Percentiles rank a stretch among this genome's conserved stretches.
phyloP scores from a whole-genome alignment of 1,139 yeast species.

The Chernovozyma sophiae-reginae region DNA sequence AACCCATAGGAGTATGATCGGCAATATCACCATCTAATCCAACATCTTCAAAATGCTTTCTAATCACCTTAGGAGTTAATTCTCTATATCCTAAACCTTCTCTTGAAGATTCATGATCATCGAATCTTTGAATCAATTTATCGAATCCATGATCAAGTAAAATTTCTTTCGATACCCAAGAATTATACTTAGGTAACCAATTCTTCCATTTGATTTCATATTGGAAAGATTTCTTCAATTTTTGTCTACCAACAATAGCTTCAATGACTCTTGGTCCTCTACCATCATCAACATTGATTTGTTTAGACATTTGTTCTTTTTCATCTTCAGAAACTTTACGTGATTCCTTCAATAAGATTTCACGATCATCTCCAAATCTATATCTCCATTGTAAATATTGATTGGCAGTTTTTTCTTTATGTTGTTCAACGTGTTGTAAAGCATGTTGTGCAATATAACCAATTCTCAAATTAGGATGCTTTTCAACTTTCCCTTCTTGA shows the following conservation, averaged over 20 bases:
- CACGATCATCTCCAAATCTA: conserved; percentile 97
- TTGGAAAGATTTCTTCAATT: conserved; percentile 92
- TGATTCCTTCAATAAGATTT: conserved; percentile 87
- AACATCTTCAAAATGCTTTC: conserved; percentile 95
- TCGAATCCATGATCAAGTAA: conserved; percentile 79
- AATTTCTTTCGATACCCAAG: conserved; percentile 86
- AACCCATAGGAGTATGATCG: conserved; percentile 95
- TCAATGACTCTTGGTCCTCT: conserved; percentile 86
- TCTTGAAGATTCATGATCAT: conserved; percentile 97
- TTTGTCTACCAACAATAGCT: conserved; percentile 96
- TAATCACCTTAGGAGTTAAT: conserved; percentile 82
- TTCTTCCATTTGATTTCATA: conserved; percentile 94
- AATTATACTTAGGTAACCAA: conserved; percentile 90
- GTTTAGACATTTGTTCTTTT: conserved; percentile 70
- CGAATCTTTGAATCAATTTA: conserved; percentile 87
- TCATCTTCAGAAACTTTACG: conserved; percentile 86
- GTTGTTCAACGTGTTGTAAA: conserved; percentile 93
- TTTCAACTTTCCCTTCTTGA: conserved; percentile 83
- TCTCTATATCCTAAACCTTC: conserved; percentile 98
- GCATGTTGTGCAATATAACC: conserved; percentile 99
- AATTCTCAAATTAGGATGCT: conserved; percentile 96
- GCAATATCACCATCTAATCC: conserved; percentile 98
- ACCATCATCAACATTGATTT: conserved; percentile 80
- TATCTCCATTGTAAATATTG: conserved; percentile 99
- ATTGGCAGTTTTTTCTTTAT: conserved; percentile 95